Evolutionary conservation across 2,329 filamentous ascomycete species (phyloP).

Genomic region (Curvularia eragrostidis): DNA sequence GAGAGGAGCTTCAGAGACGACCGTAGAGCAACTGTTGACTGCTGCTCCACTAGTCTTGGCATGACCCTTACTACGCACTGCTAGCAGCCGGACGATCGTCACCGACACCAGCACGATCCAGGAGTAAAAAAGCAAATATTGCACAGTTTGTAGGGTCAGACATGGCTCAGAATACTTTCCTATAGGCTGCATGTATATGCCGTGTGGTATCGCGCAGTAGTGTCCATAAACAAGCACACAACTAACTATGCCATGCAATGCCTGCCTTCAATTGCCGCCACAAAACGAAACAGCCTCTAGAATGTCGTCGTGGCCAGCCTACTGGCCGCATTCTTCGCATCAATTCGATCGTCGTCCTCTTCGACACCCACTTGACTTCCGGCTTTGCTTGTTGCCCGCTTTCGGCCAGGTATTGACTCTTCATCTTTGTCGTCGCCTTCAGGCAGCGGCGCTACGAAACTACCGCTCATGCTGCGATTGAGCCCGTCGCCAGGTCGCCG

Average conservation of each 20-base stretch:
- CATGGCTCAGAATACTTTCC: background rate
- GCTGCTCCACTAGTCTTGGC: background rate
- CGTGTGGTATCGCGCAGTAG: conserved; percentile 16
- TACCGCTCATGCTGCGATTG: conserved; percentile 77
- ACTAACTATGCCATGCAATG: conserved; percentile 3
- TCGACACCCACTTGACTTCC: conserved; percentile 69
- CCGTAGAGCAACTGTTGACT: background rate
- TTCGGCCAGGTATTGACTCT: conserved; percentile 56
- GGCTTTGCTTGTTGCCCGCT: conserved; percentile 56
- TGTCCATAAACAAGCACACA: conserved; percentile 4
- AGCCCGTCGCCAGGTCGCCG: conserved; percentile 76
- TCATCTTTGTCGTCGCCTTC: conserved; percentile 67
- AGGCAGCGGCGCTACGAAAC: conserved; percentile 63
- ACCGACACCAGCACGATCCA: background rate
- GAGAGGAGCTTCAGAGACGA: background rate
- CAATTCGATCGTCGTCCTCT: conserved; percentile 91
- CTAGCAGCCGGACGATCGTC: background rate
- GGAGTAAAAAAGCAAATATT: background rate
- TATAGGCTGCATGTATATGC: conserved; percentile 11
- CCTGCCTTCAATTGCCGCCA: conserved; percentile 14
- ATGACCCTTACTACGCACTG: background rate
- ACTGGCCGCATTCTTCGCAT: conserved; percentile 94
- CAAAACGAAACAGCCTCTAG: conserved; percentile 52
- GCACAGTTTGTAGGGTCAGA: background rate
- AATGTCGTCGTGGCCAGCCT: conserved; percentile 94